Base-by-base conservation (phyloP, 305 asterid genomes). In the Withania somnifera region DNA sequence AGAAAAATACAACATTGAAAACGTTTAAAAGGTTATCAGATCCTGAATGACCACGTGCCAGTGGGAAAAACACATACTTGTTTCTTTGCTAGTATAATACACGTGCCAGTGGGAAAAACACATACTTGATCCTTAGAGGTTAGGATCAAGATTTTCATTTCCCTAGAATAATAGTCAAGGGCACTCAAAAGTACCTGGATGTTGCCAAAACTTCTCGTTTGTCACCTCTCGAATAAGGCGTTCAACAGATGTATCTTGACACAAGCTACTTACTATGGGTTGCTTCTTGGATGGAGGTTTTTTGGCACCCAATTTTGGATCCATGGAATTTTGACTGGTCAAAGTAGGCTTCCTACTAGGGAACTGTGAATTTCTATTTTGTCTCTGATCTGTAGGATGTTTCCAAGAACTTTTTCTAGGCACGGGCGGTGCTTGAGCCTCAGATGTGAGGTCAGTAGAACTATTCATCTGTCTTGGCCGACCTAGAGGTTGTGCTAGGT, bases 201-300 rank as follows among this genome's bases (percentile, higher is more conserved):
- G 93, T 80, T 89, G 94, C 99, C 99, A 97, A 86, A 97, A 92
- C 83, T 91, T 95, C 84, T 95, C 98, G 87, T 89, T 93, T 56
- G 99, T 97, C 89, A 97, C 99, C 90, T 97, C 99, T 6, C 98
- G 98, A 80, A 92, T 79, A 83, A 97, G 97, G 51, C 99, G 98
- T 85, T 97, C 99, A 81, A 97, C 97, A 28, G 98, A 95, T 83
- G 99, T 87, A 86, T 97, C 98, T 81, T 92, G 98, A 85, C 92
- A 92, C 80, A 56, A 90, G 82, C 89, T 89, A 86, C 87, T 91
- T 64, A 86, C 77, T n/a, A 83, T 34, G 78, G 82, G 83, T 84
- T 45, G 97, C 89, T 97, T 97, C 88, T 91, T 97, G 51, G 92
- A 81, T 81, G 98, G 97, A 87, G 87, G 57, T 63, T 90, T 97